Conservation (phyloP, 768 basidiomycete species). For the Tricholoma sp. region DNA sequence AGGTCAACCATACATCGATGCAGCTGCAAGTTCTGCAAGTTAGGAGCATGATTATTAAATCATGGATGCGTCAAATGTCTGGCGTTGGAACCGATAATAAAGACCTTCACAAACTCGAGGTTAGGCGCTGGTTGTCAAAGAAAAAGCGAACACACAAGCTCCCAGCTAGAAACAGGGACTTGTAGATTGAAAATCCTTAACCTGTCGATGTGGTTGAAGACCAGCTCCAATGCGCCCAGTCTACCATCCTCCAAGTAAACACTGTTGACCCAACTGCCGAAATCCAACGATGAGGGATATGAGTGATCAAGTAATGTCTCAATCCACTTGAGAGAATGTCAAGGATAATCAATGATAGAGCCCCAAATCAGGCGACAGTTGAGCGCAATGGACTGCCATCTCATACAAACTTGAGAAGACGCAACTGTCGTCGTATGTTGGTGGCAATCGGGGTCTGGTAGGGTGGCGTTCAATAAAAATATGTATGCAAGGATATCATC, state of each 20-base stretch:
- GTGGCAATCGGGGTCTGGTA: neutral
- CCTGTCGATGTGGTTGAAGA: neutral
- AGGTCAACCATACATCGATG: neutral
- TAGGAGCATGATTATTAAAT: neutral
- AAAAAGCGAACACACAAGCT: neutral
- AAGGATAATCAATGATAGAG: neutral
- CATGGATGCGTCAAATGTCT: neutral
- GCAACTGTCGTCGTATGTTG: neutral
- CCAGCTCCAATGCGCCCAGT: neutral
- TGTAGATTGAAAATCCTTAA: neutral
- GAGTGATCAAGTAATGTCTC: neutral
- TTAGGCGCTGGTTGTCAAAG: neutral
- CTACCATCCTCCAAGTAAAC: neutral
- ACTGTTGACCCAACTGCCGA: neutral
- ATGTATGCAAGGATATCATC: neutral
- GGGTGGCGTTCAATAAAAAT: neutral
- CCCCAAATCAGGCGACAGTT: neutral
- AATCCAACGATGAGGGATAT: neutral
- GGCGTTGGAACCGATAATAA: neutral
- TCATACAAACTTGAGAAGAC: neutral
- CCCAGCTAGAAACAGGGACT: neutral
- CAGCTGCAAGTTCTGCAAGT: neutral
- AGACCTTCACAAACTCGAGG: neutral
- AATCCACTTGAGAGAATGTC: neutral
- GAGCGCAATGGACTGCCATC: neutral